Percentiles rank a stretch among this genome's conserved stretches.
These are phyloP conservation scores for Trichophyton schoenleinii DNA, from an alignment of 2,329 filamentous ascomycete species.

Conservation along the genomic window DNA sequence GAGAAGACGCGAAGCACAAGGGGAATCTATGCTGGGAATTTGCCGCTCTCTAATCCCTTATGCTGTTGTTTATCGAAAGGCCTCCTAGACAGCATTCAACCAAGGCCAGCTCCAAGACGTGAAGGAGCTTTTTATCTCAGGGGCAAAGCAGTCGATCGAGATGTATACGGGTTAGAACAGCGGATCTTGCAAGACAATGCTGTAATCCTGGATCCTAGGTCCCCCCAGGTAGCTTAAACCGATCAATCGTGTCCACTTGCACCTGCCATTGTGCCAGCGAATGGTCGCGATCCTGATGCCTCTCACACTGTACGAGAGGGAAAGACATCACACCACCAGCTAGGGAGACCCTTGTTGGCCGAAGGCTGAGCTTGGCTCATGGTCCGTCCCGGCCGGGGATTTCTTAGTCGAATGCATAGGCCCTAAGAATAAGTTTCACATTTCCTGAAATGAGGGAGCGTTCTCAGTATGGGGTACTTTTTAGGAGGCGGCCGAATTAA, in stretches of 20 bases:
- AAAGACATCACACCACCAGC: background rate
- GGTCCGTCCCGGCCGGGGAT: background rate
- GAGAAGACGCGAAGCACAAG: background rate
- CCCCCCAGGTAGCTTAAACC: background rate
- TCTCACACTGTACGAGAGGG: background rate
- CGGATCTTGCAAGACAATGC: background rate
- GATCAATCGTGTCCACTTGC: background rate
- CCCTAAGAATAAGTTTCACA: background rate
- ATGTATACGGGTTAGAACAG: background rate
- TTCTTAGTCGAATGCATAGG: background rate
- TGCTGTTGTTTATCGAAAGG: background rate
- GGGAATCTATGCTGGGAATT: background rate
- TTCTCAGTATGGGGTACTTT: background rate
- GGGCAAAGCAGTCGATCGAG: background rate
- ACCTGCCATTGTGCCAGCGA: background rate
- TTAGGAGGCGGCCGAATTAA: background rate
- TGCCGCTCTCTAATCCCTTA: background rate
- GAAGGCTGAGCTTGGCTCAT: conserved; percentile 1
- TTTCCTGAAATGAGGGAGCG: background rate
- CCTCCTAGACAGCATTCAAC: background rate
- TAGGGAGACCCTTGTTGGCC: background rate
- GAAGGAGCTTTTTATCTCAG: background rate
- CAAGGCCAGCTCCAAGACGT: background rate
- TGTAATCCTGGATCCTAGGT: background rate
- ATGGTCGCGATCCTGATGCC: background rate